A percentile compares a stretch with the other conserved stretches of the same genome.
phyloP scores from a whole-genome alignment of 2,329 filamentous ascomycete species.

The Ceratocystis cacaofunesta region DNA sequence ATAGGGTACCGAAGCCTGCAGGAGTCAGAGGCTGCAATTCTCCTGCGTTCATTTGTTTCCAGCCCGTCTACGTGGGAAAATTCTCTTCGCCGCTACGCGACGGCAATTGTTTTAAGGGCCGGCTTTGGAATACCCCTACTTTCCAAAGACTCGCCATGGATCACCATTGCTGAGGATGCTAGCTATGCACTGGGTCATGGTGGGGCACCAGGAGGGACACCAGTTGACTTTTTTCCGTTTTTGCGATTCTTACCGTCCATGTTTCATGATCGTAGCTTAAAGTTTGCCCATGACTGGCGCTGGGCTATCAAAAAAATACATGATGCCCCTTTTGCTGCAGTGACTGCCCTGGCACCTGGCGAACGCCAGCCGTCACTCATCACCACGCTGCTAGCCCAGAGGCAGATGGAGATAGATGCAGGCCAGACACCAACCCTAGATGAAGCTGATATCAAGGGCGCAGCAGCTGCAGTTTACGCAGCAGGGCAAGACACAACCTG shows the following conservation, averaged over 20 bases:
- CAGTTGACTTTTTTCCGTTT: slow-evolving; percentile 28
- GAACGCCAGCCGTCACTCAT: slow-evolving; percentile 26
- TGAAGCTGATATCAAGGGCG: slow-evolving; percentile 30
- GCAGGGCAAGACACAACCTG: slow-evolving; percentile 31
- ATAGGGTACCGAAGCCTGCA: slow-evolving; percentile 28
- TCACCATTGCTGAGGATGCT: slow-evolving; percentile 26
- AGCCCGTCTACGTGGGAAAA: slow-evolving; percentile 24
- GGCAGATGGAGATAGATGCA: slow-evolving; percentile 24
- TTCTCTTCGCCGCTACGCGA: slow-evolving; percentile 27
- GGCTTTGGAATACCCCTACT: slow-evolving; percentile 26
- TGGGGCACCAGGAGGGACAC: slow-evolving; percentile 24
- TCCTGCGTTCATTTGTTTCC: slow-evolving; percentile 27
- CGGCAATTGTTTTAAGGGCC: slow-evolving; percentile 29
- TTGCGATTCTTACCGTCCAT: slow-evolving; percentile 27
- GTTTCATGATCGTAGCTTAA: slow-evolving; percentile 25
- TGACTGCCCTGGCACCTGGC: slow-evolving; percentile 23
- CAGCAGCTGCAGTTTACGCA: slow-evolving; percentile 32
- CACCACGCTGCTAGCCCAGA: slow-evolving; percentile 28
- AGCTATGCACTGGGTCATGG: slow-evolving; percentile 22
- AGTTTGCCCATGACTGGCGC: slow-evolving; percentile 22
- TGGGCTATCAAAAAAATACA: slow-evolving; percentile 28
- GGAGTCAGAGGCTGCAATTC: slow-evolving; percentile 28
- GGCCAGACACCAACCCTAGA: slow-evolving; percentile 27
- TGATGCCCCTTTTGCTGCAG: slow-evolving; percentile 29
- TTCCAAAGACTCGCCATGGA: slow-evolving; percentile 26